phyloP scores from a whole-genome alignment of 768 basidiomycete species.

The Sutorius australiensis region DNA sequence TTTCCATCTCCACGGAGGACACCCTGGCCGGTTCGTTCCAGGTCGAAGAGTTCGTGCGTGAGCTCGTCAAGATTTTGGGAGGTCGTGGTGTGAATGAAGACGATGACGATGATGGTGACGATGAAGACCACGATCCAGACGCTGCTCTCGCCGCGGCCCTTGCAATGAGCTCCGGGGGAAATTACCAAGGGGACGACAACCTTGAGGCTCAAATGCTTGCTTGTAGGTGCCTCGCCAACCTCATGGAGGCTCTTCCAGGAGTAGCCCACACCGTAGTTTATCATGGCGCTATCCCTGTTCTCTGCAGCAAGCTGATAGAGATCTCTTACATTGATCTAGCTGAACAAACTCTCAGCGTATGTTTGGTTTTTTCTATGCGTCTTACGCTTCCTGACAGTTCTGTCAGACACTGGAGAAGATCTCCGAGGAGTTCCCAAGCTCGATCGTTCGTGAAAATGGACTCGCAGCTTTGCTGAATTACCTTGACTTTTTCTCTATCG shows the following conservation, averaged over 20 bases:
- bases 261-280: slow-evolving; percentile 97
- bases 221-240: slow-evolving; percentile 93
- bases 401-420: slow-evolving; percentile 94
- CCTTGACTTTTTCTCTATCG: slow-evolving; percentile 97
- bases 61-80: slow-evolving; percentile 87
- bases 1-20: slow-evolving; percentile 96
- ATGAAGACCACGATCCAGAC: slow-evolving; percentile 72
- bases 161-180: slow-evolving; percentile 70
- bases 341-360: slow-evolving; percentile 94
- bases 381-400: slow-evolving; percentile 12
- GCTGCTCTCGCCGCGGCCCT: slow-evolving; percentile 85
- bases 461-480: slow-evolving; percentile 90
- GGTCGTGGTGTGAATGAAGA: slow-evolving; percentile 68
- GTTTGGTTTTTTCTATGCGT: slow-evolving; percentile 32
- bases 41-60: slow-evolving; percentile 86
- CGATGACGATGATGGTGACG: slow-evolving; percentile 69
- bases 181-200: slow-evolving; percentile 77
- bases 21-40: slow-evolving; percentile 95
- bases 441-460: slow-evolving; percentile 95
- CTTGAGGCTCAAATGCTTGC: slow-evolving; percentile 94
- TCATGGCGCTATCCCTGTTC: slow-evolving; percentile 95
- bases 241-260: slow-evolving; percentile 98
- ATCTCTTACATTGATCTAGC: slow-evolving; percentile 98
- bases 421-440: slow-evolving; percentile 93
- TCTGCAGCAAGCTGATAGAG: slow-evolving; percentile 95